Evolutionary conservation across 1,284 basidiomycete species (phyloP).

Genomic region (Crucibulum parvulum): DNA sequence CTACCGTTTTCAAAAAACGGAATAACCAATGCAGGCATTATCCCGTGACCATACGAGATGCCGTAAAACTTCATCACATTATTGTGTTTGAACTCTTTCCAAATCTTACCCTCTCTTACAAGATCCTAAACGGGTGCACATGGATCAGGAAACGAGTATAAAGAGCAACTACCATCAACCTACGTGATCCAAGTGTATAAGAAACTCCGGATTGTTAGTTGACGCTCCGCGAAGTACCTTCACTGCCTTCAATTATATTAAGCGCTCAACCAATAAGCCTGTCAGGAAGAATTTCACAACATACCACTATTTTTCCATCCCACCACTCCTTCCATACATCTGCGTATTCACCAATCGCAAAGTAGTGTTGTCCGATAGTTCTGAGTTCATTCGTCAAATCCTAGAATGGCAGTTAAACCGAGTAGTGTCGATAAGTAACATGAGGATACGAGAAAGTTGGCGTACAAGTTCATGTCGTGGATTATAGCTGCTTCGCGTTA

Average conservation of each 20-base stretch:
- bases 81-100: conserved; percentile 16
- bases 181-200: background rate
- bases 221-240: too few species aligned
- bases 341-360: background rate
- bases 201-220: too few species aligned
- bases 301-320: background rate
- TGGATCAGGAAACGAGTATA: background rate
- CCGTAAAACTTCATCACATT: conserved; percentile 22
- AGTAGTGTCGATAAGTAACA: too few species aligned
- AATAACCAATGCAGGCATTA: conserved; percentile 24
- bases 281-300: background rate
- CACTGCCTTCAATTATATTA: too few species aligned
- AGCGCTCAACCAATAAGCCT: background rate
- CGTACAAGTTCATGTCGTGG: too few species aligned
- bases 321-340: background rate
- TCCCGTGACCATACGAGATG: conserved; percentile 11
- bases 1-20: conserved; percentile 20
- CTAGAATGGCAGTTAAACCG: background rate
- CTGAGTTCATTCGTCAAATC: background rate
- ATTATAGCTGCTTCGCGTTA: too few species aligned
- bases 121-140: conserved; percentile 11
- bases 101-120: conserved; percentile 1
- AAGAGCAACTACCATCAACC: conserved; percentile 1
- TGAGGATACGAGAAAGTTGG: too few species aligned
- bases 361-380: background rate